Conservation (phyloP, 305 asterid species). For the Petunia hybrid region DNA sequence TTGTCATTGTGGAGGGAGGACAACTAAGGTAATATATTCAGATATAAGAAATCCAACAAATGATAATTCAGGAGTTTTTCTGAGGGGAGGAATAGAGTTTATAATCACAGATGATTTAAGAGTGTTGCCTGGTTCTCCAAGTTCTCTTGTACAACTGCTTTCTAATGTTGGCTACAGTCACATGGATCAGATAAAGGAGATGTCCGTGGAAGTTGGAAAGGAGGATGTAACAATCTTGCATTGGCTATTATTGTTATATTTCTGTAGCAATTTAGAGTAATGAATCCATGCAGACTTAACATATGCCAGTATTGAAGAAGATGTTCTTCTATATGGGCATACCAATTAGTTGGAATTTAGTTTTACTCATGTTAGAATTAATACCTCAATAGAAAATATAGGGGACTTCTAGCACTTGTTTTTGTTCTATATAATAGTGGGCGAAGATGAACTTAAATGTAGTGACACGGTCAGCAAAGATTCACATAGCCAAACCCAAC, state of each 20-base stretch:
- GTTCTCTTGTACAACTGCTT: slow-evolving; percentile 16
- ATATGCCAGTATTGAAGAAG: neutral
- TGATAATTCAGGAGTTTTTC: slow-evolving; percentile 7
- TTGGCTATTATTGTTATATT: too few relatives aligned
- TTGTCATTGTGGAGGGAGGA: neutral
- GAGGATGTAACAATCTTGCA: slow-evolving; percentile 2
- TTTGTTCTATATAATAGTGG: neutral
- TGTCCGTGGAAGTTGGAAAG: slow-evolving; percentile 10
- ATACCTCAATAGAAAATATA: neutral
- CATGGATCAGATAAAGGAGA: slow-evolving; percentile 7
- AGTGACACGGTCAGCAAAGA: neutral
- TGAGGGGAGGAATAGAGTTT: neutral
- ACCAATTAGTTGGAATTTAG: neutral
- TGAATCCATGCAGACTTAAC: neutral
- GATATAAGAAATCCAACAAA: neutral
- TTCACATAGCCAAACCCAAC: neutral
- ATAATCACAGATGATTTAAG: slow-evolving; percentile 33
- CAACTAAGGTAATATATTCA: neutral
- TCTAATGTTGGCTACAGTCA: neutral
- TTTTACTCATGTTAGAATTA: neutral
- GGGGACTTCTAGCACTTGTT: neutral
- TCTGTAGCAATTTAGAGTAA: neutral
- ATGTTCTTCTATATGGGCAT: neutral
- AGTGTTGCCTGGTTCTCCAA: slow-evolving; percentile 15
- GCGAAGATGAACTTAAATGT: neutral